Conservation (phyloP, 176 grass and related monocot genomes). For the Carex scoparia region DNA sequence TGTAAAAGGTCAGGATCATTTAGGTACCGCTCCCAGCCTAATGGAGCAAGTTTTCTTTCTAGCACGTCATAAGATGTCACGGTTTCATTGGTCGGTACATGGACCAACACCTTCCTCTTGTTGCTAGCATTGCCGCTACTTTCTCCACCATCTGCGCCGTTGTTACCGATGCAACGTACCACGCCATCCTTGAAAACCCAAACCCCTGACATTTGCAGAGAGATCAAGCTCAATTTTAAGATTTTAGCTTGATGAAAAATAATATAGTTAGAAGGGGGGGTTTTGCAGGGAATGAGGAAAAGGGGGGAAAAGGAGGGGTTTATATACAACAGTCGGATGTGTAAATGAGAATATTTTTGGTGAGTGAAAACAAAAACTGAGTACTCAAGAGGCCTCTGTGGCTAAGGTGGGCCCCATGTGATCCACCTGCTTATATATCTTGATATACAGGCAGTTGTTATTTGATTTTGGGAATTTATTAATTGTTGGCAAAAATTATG, state of each 20-base stretch:
- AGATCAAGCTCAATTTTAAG: neutral
- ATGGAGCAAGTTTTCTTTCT: conserved; percentile 40
- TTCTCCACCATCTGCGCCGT: neutral
- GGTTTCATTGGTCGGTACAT: conserved; percentile 63
- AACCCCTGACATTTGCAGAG: conserved; percentile 49
- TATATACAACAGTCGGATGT: conserved; percentile 29
- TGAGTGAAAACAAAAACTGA: conserved; percentile 14
- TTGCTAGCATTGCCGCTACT: neutral
- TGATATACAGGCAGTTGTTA: conserved; percentile 17
- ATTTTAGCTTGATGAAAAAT: neutral
- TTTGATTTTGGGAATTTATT: conserved; percentile 7
- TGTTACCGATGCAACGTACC: conserved; percentile 47
- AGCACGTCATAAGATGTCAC: conserved; percentile 65
- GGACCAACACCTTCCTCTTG: conserved; percentile 49
- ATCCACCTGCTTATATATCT: conserved; percentile 1
- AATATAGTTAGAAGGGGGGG: neutral
- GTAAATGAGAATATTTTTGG: neutral
- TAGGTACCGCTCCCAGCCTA: conserved; percentile 70
- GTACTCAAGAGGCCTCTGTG: conserved; percentile 23
- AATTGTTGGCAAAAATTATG: neutral
- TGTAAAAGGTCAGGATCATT: conserved; percentile 65
- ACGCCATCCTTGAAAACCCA: conserved; percentile 79
- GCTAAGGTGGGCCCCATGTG: conserved; percentile 46
- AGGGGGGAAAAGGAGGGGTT: neutral
- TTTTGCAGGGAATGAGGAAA: conserved; percentile 5